A percentile compares a stretch with the other conserved stretches of the same genome.
These are phyloP conservation scores for Microstegium vimineum DNA, from an alignment of 176 grass and related monocot genomes.

Conservation along the genomic window DNA sequence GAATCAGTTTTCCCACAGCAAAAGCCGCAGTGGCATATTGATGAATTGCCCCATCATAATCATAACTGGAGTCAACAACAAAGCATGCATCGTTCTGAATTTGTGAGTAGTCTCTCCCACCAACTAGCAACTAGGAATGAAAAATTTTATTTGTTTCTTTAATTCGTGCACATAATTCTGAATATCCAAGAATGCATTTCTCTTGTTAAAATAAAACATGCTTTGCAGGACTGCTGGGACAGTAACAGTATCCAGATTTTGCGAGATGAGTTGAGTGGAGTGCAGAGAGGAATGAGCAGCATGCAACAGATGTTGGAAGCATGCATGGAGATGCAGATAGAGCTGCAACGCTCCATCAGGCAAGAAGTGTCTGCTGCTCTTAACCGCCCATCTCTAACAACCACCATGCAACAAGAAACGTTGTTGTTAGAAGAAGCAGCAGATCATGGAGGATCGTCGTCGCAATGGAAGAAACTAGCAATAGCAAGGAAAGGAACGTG, in stretches of 20 bases:
- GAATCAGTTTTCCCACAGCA: conserved; percentile 36
- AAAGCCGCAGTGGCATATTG: conserved; percentile 44
- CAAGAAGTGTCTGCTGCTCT: conserved; percentile 85
- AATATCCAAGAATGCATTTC: too few species aligned
- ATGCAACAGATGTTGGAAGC: conserved; percentile 74
- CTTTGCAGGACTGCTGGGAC: conserved; percentile 86
- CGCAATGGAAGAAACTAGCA: conserved; percentile 67
- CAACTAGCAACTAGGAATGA: neutral
- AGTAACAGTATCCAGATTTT: conserved; percentile 69
- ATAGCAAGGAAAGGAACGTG: conserved; percentile 78
- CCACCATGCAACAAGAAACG: too few species aligned
- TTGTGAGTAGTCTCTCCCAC: conserved; percentile 28
- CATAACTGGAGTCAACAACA: conserved; percentile 68
- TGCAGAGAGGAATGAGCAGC: conserved; percentile 67
- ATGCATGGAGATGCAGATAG: conserved; percentile 98
- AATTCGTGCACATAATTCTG: too few species aligned
- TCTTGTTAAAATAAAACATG: too few species aligned
- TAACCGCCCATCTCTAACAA: conserved; percentile 44
- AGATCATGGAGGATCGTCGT: too few species aligned
- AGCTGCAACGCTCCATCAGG: conserved; percentile 70
- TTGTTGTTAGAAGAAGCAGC: too few species aligned
- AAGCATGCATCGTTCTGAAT: conserved; percentile 36
- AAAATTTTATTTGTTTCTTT: too few species aligned
- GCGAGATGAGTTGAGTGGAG: conserved; percentile 60
- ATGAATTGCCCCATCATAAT: conserved; percentile 33